These are phyloP conservation scores for Phialophora macrospora DNA, from an alignment of 2,329 filamentous ascomycete genomes.

Conservation along the genomic window DNA sequence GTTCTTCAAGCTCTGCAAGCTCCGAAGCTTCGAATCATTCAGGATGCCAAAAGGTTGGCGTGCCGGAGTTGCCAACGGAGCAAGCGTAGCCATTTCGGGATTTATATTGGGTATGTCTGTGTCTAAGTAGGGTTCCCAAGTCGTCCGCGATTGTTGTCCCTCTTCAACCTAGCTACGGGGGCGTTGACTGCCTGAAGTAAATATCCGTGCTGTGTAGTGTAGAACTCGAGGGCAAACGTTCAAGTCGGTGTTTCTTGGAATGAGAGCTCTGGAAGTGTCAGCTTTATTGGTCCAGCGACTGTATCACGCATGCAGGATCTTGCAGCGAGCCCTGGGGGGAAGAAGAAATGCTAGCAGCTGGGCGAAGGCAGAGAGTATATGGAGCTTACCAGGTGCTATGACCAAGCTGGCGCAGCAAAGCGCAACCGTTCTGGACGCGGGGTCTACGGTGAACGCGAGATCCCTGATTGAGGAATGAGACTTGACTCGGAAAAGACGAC, in stretches of 20 bases:
- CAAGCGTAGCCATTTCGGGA: constrained; percentile 41
- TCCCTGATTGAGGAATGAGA: constrained; percentile 27
- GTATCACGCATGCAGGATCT: constrained; percentile 13
- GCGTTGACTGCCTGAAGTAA: constrained; percentile 5
- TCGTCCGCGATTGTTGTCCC: neutral
- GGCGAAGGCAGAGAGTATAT: constrained; percentile 30
- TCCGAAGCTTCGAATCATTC: constrained; percentile 42
- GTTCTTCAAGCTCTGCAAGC: constrained; percentile 44
- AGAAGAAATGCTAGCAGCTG: constrained; percentile 16
- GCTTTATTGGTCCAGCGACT: constrained; percentile 10
- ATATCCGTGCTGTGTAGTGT: neutral
- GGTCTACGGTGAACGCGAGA: constrained; percentile 28
- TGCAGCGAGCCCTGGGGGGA: constrained; percentile 18
- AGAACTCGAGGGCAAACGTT: neutral
- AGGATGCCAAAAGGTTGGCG: constrained; percentile 45
- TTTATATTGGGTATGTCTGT: neutral
- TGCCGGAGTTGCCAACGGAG: constrained; percentile 39
- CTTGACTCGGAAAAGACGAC: constrained; percentile 17
- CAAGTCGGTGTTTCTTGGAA: neutral
- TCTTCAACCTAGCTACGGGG: neutral
- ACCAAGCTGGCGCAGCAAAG: constrained; percentile 27
- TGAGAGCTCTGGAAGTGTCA: neutral
- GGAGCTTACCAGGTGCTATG: constrained; percentile 25
- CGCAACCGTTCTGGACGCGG: constrained; percentile 30
- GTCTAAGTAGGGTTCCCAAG: neutral